phyloP scores from a whole-genome alignment of 2,329 filamentous ascomycete species.

The Dactylella cylindrospora region DNA sequence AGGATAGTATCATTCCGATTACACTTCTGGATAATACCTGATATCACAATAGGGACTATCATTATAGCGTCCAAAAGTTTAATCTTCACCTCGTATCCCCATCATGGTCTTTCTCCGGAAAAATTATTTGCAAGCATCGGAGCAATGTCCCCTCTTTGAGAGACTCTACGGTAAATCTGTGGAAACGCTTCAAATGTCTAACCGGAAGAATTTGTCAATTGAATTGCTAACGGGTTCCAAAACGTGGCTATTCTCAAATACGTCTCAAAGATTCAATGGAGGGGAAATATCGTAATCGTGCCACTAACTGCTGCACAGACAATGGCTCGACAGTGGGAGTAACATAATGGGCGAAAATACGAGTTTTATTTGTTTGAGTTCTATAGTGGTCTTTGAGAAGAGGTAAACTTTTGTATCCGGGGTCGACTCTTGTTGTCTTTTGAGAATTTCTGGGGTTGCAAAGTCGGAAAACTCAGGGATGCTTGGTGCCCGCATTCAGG shows the following conservation, averaged over 20 bases:
- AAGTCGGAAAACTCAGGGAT: no score
- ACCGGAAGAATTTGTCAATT: slow-evolving; percentile 33
- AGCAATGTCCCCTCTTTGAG: no score
- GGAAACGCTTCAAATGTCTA: neutral
- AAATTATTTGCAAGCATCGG: slow-evolving; percentile 26
- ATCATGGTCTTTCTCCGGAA: slow-evolving; percentile 31
- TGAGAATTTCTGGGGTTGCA: no score
- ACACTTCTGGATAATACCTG: slow-evolving; percentile 42
- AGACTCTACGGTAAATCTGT: no score
- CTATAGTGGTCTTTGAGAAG: no score
- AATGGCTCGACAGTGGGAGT: neutral
- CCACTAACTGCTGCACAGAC: slow-evolving; percentile 20
- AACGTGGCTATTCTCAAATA: slow-evolving; percentile 38
- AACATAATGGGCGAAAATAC: slow-evolving; percentile 24
- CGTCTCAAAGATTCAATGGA: slow-evolving; percentile 24
- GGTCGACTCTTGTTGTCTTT: no score
- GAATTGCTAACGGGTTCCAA: slow-evolving; percentile 16
- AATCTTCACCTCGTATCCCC: slow-evolving; percentile 24
- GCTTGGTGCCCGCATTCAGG: no score
- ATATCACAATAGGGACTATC: slow-evolving; percentile 58
- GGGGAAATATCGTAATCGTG: no score
- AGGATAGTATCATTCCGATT: no score
- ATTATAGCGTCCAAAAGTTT: slow-evolving; percentile 3
- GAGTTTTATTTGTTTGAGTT: no score
- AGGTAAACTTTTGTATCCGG: no score